Evolutionary conservation across 2,329 filamentous ascomycete species (phyloP).

Genomic region (Leptoxyphium fumago): DNA sequence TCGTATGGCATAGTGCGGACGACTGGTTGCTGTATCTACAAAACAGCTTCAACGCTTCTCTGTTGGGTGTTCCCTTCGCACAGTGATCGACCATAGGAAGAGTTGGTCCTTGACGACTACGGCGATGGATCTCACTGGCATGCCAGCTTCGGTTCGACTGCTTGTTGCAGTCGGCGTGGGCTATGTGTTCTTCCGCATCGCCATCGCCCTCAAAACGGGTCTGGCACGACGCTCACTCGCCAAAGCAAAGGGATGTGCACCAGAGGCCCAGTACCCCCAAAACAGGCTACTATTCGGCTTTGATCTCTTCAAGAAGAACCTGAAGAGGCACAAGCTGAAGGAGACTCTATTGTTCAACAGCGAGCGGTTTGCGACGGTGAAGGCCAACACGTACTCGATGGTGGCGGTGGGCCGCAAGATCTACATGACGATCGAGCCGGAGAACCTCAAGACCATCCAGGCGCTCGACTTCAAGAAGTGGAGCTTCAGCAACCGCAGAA

Average conservation of each 20-base stretch:
- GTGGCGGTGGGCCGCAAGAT: constrained; percentile 17
- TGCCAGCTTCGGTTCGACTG: not conserved
- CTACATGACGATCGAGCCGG: constrained; percentile 30
- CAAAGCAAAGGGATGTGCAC: constrained; percentile 3
- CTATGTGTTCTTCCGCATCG: not conserved
- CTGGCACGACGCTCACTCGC: not conserved
- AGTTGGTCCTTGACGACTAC: not conserved
- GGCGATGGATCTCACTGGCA: not conserved
- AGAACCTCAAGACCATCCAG: constrained; percentile 33
- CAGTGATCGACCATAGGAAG: no score
- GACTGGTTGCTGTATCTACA: no score
- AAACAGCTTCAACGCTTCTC: no score
- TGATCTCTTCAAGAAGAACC: constrained; percentile 31
- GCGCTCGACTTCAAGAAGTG: constrained; percentile 33
- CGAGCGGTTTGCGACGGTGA: constrained; percentile 17
- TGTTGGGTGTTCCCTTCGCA: no score
- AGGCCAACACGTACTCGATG: constrained; percentile 27
- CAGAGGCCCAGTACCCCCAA: constrained; percentile 33
- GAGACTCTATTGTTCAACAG: constrained; percentile 22
- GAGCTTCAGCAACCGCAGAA: constrained; percentile 22
- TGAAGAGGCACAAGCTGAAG: constrained; percentile 23
- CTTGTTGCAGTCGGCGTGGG: not conserved
- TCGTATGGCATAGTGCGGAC: no score
- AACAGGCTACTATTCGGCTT: constrained; percentile 41
- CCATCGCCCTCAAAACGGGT: not conserved